These are phyloP conservation scores for Ophiorrhiza pumila DNA, from an alignment of 257 asterid species.

Conservation along the genomic window DNA sequence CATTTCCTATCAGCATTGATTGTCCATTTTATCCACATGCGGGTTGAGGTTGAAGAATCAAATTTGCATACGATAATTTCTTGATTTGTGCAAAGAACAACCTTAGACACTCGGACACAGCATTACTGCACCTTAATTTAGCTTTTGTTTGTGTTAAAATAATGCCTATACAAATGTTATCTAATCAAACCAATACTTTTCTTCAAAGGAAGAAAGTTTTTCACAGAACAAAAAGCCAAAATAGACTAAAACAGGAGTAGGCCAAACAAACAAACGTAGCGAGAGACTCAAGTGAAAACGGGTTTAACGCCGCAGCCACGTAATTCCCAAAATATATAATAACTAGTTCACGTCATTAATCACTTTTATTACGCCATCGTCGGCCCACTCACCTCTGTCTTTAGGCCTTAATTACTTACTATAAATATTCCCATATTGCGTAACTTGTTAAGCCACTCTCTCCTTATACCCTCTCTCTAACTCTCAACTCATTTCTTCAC, in stretches of 20 bases:
- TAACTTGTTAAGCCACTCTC: neutral
- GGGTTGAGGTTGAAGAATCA: neutral
- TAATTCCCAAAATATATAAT: no score
- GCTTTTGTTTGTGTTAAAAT: no score
- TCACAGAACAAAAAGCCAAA: neutral
- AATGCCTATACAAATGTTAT: no score
- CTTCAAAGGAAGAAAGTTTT: neutral
- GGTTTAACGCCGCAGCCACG: neutral
- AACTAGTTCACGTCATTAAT: constrained; percentile 10
- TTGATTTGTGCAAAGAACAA: neutral
- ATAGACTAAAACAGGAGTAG: no score
- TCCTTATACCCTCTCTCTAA: neutral
- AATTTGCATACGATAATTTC: neutral
- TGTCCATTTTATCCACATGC: neutral
- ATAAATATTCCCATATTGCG: constrained; percentile 8
- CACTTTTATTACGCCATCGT: constrained; percentile 11
- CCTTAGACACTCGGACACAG: neutral
- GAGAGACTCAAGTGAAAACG: constrained; percentile 11
- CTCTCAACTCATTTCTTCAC: no score
- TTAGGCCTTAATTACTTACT: neutral
- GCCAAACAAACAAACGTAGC: no score
- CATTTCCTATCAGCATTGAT: no score
- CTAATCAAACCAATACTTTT: neutral
- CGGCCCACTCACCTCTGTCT: neutral
- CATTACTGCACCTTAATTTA: neutral